These are phyloP conservation scores for Trichocladium antarcticum DNA, from an alignment of 495 filamentous ascomycete species.

Conservation along the genomic window DNA sequence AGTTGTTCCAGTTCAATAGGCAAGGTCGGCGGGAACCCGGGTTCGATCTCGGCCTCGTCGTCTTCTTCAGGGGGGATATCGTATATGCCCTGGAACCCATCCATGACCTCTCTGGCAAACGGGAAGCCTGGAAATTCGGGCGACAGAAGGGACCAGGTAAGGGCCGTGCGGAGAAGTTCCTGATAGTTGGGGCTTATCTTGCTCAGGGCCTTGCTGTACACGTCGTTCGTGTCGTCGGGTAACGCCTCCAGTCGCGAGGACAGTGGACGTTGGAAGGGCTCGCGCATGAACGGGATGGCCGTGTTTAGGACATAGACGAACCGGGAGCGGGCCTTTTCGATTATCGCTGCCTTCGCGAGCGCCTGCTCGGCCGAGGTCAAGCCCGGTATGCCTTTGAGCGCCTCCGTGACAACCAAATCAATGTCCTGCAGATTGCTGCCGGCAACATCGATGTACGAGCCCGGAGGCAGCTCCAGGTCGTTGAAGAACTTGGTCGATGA, in stretches of 20 bases:
- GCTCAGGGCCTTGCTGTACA: slow-evolving; percentile 13
- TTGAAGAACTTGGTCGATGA: slow-evolving; percentile 5
- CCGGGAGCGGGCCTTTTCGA: slow-evolving; percentile 12
- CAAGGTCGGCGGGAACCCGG: slow-evolving; percentile 5
- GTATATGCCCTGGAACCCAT: slow-evolving; percentile 17
- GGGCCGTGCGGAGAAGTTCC: slow-evolving; percentile 16
- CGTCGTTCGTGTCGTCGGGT: slow-evolving; percentile 14
- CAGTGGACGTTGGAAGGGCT: slow-evolving; percentile 18
- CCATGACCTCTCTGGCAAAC: slow-evolving; percentile 17
- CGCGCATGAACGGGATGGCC: slow-evolving; percentile 18
- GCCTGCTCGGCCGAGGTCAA: slow-evolving; percentile 14
- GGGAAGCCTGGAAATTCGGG: neutral
- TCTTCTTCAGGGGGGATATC: neutral
- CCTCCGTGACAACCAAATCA: neutral
- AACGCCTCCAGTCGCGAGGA: slow-evolving; percentile 14
- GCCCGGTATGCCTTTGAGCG: slow-evolving; percentile 10
- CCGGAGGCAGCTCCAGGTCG: neutral
- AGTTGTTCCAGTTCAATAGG: slow-evolving; percentile 18
- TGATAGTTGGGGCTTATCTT: slow-evolving; percentile 21
- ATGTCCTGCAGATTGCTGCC: slow-evolving; percentile 10
- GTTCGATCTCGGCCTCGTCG: neutral
- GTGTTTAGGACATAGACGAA: slow-evolving; percentile 15
- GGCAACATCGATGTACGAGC: slow-evolving; percentile 8
- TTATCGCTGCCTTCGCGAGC: slow-evolving; percentile 11
- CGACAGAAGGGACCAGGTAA: slow-evolving; percentile 16